Percentiles rank a stretch among this genome's conserved stretches.
phyloP scores from a whole-genome alignment of 2,329 filamentous ascomycete genomes.

The Coleophoma eucalyptorum region DNA sequence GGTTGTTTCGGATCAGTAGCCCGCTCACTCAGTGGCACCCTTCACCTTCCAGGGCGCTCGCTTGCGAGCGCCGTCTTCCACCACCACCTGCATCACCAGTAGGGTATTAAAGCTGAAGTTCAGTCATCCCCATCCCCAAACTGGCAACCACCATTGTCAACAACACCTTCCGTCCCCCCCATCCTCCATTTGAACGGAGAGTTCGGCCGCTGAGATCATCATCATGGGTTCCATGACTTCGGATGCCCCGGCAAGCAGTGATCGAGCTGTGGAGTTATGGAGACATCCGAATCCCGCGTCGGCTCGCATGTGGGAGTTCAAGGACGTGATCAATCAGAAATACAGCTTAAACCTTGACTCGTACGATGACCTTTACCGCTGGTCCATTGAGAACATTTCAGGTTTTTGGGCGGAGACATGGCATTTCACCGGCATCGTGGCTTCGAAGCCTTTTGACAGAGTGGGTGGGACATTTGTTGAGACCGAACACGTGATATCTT shows the following conservation, averaged over 20 bases:
- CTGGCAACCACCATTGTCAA: no score
- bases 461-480: constrained; percentile 34
- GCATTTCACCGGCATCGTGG: constrained; percentile 74
- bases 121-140: no score
- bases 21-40: no score
- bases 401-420: constrained; percentile 84
- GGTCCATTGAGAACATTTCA: constrained; percentile 75
- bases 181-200: no score
- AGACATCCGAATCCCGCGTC: constrained; percentile 60
- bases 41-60: no score
- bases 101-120: no score
- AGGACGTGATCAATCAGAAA: constrained; percentile 64
- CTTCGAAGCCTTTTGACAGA: constrained; percentile 58
- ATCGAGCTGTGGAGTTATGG: constrained; percentile 56
- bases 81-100: no score
- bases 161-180: no score
- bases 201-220: neutral
- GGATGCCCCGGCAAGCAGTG: constrained; percentile 5
- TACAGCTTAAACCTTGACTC: constrained; percentile 57
- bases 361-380: constrained; percentile 76
- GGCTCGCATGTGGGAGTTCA: constrained; percentile 71
- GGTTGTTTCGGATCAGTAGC: no score
- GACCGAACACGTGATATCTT: constrained; percentile 1
- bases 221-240: neutral
- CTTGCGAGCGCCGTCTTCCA: no score